Base-by-base conservation (phyloP, 306 rosid species). In the Prunus mira region DNA sequence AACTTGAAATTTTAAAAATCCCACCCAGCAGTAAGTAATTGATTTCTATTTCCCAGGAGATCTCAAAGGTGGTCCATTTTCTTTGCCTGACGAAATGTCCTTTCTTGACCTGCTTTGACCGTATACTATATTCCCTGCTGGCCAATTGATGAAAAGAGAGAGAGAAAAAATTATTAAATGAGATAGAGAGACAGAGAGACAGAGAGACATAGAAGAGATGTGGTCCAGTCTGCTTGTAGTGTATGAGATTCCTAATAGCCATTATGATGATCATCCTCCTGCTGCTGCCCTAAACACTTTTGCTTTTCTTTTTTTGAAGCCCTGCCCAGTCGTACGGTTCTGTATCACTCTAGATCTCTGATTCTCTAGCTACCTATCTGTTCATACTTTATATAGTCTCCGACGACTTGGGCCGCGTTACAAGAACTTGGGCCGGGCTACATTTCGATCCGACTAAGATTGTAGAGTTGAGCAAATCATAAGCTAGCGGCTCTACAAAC, bases 91-190 rank as follows among this genome's bases (percentile, higher is more conserved):
- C 78, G 81, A 67, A 79, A 5, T 82, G 91, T 84, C 76, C 82
- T 88, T 73, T 90, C 83, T 86, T 81, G 89, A 92, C 89, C 89
- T 85, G 88, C 87, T 84, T 90, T 92, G 97, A 90, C 96, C 88
- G 86, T 88, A 84, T 77, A 82, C 50, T 69, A 80, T 88, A 88
- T 88, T 87, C 90, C 78, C 88, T 85, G 64, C 78, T 65, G 77
- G 30, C 91, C 95, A 88, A 82, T 83, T 69, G 82, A 60, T 56
- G 62, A 9, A n/a, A 56, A n/a, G 14, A 56, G 19, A 20, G 2
- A 13, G 43, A 14, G n/a, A 7, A 67, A 3, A 20, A 20, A 14
- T 14, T 47, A 22, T 11, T n/a, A 0, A 30, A 4, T 51, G 15
- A 25, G 27, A 24, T 1, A 34, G 62, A 46, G 66, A 27, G 65